Evolutionary conservation across 2,329 filamentous ascomycete species (phyloP).

Genomic region (Aspergillus floridensis): DNA sequence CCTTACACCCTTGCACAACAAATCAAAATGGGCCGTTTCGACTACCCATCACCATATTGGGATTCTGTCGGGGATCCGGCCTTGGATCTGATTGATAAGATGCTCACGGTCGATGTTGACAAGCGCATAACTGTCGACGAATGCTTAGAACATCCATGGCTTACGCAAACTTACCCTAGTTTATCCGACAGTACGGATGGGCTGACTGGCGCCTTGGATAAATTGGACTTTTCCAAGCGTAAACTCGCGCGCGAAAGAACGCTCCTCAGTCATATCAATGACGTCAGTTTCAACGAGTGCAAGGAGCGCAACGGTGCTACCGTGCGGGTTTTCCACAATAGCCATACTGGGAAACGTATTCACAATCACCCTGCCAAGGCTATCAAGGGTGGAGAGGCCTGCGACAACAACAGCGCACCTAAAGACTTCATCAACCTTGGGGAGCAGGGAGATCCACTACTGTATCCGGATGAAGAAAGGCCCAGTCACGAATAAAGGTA

Average conservation of each 20-base stretch:
- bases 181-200: constrained; percentile 87
- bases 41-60: constrained; percentile 97
- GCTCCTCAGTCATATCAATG: constrained; percentile 76
- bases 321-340: constrained; percentile 75
- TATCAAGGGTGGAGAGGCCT: constrained; percentile 56
- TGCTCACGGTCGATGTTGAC: constrained; percentile 85
- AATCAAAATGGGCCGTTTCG: constrained; percentile 83
- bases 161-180: constrained; percentile 59
- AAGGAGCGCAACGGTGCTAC: constrained; percentile 56
- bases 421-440: constrained; percentile 81
- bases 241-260: constrained; percentile 81
- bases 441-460: constrained; percentile 75
- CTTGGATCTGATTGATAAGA: constrained; percentile 87
- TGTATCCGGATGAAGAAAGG: constrained; percentile 65
- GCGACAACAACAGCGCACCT: constrained; percentile 64
- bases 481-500: constrained; percentile 35
- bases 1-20: constrained; percentile 86
- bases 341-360: constrained; percentile 50
- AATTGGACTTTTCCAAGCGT: constrained; percentile 78
- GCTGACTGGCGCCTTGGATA: constrained; percentile 78
- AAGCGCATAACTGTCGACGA: constrained; percentile 84
- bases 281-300: constrained; percentile 62
- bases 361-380: constrained; percentile 41
- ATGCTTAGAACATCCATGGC: constrained; percentile 89
- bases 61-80: constrained; percentile 82